A percentile compares a stretch with the other conserved stretches of the same genome.
phyloP scores from a whole-genome alignment of 139 green algal genomes.

The Tetradesmus obliquus region DNA sequence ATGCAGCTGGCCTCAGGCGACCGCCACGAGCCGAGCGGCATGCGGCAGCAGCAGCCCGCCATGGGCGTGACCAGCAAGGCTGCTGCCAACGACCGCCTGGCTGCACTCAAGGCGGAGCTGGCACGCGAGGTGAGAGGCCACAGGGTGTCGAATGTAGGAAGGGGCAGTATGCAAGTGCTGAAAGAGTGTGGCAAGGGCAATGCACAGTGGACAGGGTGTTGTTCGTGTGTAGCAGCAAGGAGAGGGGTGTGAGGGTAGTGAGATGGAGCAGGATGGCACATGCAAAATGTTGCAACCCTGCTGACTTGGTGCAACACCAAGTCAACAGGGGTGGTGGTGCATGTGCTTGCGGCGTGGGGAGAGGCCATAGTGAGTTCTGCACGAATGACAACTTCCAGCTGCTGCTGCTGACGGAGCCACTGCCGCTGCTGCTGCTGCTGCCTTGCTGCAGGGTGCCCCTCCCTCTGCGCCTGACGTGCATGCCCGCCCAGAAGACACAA shows the following conservation, averaged over 20 bases:
- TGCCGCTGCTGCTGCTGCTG: neutral
- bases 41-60: neutral
- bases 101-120: slow-evolving; percentile 28
- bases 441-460: neutral
- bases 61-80: slow-evolving; percentile 16
- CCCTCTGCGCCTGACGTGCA: slow-evolving; percentile 1
- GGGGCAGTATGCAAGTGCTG: too few relatives aligned
- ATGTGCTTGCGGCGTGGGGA: too few relatives aligned
- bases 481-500: neutral
- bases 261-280: too few relatives aligned
- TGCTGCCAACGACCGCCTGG: neutral
- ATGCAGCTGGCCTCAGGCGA: neutral
- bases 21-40: neutral
- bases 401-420: neutral
- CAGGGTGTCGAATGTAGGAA: neutral
- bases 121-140: neutral
- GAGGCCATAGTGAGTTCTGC: too few relatives aligned
- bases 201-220: neutral
- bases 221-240: neutral
- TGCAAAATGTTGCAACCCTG: too few relatives aligned
- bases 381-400: too few relatives aligned
- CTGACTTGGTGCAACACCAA: too few relatives aligned
- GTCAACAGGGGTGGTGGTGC: too few relatives aligned
- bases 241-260: too few relatives aligned
- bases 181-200: too few relatives aligned